Base-by-base conservation (phyloP, 176 grass and related monocot genomes). In the Raddia distichophylla region DNA sequence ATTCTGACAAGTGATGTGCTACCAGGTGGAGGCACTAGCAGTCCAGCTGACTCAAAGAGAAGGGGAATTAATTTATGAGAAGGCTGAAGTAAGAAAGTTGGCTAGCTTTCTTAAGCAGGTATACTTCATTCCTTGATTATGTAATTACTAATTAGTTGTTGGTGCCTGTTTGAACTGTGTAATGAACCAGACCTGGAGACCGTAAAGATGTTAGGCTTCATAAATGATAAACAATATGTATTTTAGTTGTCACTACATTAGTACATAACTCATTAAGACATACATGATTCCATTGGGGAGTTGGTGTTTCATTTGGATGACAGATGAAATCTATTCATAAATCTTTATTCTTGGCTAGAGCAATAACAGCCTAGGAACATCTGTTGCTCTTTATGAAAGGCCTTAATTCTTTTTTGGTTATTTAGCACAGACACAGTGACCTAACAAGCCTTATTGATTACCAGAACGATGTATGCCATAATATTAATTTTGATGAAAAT, bases 41-140 rank as follows among this genome's bases (percentile, higher is more conserved):
- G 92, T 94, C 63, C 95, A 98, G 57, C 84, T 98, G 70, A 98
- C 95, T 59, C 95, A 98, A 79, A 92, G 92, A 86, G 95, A 98
- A 91, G 95, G 92, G 42, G 95, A 98, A 77, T 83, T 98, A 80
- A 86, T 98, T 86, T 93, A 94, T 81, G 95, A 98, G 80, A 98
- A 94, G 80, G 86, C 92, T 16, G 95, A 98, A 94, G 88, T 98
- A 37, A 94, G 91, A 83, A 98, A 92, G 74, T 66, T 98, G 69
- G 92, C 92, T 69, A 94, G 69, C 71, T 94, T 98, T 64, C 95
- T 94, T 48, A 98, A 92, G 71, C 92, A 94, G 92, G 95, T 93
- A 62, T 55, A 64, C 16, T 7, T 53, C 71, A 74, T 78, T 79
- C 77, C 60, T 78, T 60, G 71, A 83, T 73, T 64, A 78, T 71